Conservation (phyloP, 768 basidiomycete genomes). For the Tubosaeta sp. region DNA sequence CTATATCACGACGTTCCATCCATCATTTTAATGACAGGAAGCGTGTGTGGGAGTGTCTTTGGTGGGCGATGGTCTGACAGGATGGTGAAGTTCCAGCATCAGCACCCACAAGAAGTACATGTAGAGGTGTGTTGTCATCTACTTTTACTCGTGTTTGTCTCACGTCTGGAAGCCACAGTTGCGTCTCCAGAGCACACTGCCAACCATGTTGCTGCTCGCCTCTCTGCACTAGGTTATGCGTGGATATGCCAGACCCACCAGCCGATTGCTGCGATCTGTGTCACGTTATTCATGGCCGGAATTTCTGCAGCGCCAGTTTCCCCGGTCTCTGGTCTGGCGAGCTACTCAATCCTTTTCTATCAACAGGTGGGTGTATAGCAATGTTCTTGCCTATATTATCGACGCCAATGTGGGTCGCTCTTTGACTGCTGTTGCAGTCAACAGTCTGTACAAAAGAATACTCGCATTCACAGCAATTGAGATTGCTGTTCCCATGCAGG, state of each 20-base stretch:
- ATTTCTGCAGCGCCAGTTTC: constrained; percentile 45
- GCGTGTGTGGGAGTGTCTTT: constrained; percentile 47
- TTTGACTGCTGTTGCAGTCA: constrained; percentile 69
- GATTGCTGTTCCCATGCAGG: constrained; percentile 72
- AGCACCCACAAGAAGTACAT: constrained; percentile 41
- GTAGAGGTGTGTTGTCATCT: constrained; percentile 57
- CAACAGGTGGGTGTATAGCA: constrained; percentile 53
- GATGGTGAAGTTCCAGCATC: constrained; percentile 38
- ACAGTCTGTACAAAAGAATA: constrained; percentile 70
- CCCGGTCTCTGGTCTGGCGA: neutral
- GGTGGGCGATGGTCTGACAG: constrained; percentile 60
- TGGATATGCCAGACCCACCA: constrained; percentile 69
- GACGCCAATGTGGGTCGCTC: constrained; percentile 83
- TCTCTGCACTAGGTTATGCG: constrained; percentile 61
- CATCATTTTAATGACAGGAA: constrained; percentile 28
- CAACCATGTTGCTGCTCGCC: constrained; percentile 53
- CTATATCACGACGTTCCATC: neutral
- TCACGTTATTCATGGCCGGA: constrained; percentile 67
- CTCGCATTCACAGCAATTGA: constrained; percentile 69
- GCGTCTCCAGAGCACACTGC: constrained; percentile 62
- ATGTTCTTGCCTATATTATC: constrained; percentile 78
- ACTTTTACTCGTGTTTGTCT: neutral
- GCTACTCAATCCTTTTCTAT: neutral
- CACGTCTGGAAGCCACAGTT: constrained; percentile 36
- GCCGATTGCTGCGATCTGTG: constrained; percentile 64